Evolutionary conservation across 2,329 filamentous ascomycete genomes (phyloP), one percentile per base, ranked within the genome.

Genomic region (Arthrobotrys musiformis): DNA sequence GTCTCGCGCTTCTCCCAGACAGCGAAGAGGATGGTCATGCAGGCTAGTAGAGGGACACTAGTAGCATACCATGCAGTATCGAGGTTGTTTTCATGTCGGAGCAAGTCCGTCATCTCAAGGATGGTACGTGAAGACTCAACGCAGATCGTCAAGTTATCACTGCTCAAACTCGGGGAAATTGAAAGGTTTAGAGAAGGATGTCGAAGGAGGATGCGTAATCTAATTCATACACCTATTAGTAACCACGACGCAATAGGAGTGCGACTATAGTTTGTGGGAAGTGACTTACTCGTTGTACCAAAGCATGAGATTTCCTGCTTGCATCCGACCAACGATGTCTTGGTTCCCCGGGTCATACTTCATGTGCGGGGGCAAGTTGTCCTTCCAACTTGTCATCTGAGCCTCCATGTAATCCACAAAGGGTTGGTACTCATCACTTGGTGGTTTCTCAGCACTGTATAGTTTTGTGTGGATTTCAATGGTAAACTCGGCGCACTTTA

Each of bases 61-160:
- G 89, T 86, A 56, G 91, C 90, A 80, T 92, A 91, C 91, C 92
- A 94, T 0, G 91, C 93, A 0, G 91, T 92, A 81, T 94, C 92
- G 2, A 94, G 84, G 81, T 80, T 80, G n/a, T 91, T 92, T 70
- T 90, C 85, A 79, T 86, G 86, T 72, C 88, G 87, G 56, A 94
- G 83, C 64, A 88, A 85, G 22, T 86, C 85, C 4, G 90, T 88
- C 26, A 87, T 86, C 22, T 86, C 85, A 1, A 94, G 85, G 83
- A 93, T 88, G 77, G 90, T 87, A 54, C 87, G 86, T 4, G 90
- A 88, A 8, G 89, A 88, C 58, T 90, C 87, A 35, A 92, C 87
- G 81, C 91, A 93, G 48, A 91, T 87, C 48, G 86, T 86, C 66
- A 89, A 87, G 79, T 91, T 89, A 48, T 90, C 88, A 1, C 88